A percentile compares a stretch with the other conserved stretches of the same genome.
phyloP scores from a whole-genome alignment of 148 eudicot genomes.

The Vaccinium corymbosum region DNA sequence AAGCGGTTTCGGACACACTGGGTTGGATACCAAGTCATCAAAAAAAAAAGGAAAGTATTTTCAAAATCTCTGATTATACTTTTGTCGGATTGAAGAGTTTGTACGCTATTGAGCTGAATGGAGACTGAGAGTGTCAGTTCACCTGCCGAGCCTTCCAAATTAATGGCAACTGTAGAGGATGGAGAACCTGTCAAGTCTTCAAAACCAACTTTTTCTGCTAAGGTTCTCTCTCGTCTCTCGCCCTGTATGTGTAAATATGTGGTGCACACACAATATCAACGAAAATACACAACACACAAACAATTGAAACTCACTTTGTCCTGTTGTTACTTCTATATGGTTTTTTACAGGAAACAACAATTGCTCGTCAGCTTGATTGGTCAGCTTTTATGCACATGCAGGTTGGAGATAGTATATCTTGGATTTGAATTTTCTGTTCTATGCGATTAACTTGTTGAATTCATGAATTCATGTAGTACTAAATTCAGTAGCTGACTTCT shows the following conservation, averaged over 20 bases:
- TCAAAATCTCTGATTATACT: neutral
- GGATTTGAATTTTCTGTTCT: neutral
- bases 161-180: neutral
- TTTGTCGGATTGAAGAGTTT: neutral
- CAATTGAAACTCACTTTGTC: neutral
- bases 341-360: neutral
- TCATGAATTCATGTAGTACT: neutral
- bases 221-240: neutral
- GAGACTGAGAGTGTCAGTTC: neutral
- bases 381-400: neutral
- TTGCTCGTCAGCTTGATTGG: neutral
- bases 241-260: neutral
- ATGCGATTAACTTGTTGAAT: neutral
- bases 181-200: neutral
- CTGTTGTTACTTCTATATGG: neutral
- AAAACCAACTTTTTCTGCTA: neutral
- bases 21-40: too few species aligned
- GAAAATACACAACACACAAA: neutral
- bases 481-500: neutral
- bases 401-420: neutral
- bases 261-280: neutral
- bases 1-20: too few species aligned
- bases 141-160: neutral
- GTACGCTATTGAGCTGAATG: neutral
- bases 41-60: neutral